Evolutionary conservation across 2,329 filamentous ascomycete species (phyloP), one percentile per base, ranked within the genome.

Genomic region (Metarhizium brunneum): DNA sequence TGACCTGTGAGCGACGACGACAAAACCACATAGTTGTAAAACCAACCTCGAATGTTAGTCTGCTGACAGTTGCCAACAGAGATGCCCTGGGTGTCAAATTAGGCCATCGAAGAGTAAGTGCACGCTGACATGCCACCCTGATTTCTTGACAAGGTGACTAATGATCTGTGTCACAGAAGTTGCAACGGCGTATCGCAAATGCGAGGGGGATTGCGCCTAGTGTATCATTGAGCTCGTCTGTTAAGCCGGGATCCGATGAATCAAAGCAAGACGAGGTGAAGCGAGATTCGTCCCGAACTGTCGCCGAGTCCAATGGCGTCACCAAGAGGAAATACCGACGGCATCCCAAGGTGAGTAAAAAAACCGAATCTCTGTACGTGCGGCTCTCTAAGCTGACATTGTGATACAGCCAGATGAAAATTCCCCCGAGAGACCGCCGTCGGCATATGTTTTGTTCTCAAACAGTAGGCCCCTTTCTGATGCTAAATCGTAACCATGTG

Each of bases 361-460:
- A n/a, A 20, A 2, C 11, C 7, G 16, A 16, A 18, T 18, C n/a
- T 20, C 42, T 42, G 42, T 7, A 43, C n/a, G 16, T 18, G 18
- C 10, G 51, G 36, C 18, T 20, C 2, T 16, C 5, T 25, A 47
- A 18, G 29, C 48, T 58, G 45, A 55, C 54, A 32, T 38, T 10
- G 10, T 4, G 29, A 4, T 43, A 1, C 29, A 90, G 83, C 78
- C 87, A 3, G 89, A 94, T 62, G 86, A 90, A 57, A 84, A 89
- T 71, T 88, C 88, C 0, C 89, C 89, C 2, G 88, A 92, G 65
- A 78, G 88, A 29, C 87, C 89, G 1, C 87, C 88, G 0, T 92
- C 88, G 4, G 89, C 88, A 52, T 92, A 92, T 71, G 89, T 92
- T 13, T 80, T 92, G 16, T 94, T 94, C 65, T 92, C 89, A 0